Evolutionary conservation across 2,329 filamentous ascomycete species (phyloP), one percentile per base, ranked within the genome.

Genomic region (Cercospora berteroae): DNA sequence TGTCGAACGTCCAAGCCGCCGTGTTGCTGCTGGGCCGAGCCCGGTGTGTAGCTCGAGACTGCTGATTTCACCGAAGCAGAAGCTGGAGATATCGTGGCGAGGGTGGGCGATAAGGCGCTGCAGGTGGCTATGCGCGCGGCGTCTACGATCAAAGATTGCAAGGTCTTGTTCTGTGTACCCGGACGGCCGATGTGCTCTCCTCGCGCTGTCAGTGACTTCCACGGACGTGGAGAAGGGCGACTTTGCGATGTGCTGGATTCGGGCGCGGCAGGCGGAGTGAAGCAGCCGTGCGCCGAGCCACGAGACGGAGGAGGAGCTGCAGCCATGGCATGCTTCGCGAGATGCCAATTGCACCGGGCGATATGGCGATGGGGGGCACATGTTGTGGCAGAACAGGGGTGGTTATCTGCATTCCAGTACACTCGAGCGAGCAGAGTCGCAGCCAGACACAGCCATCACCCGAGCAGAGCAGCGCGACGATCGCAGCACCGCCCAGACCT

Each of bases 301-400:
- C 58, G 25, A 60, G 58, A 60, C n/a, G 39, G 31, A 18, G 33
- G 36, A 36, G 58, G 10, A 60, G 58, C 33, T 60, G 33, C 33
- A 42, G 36, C 23, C 58, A 60, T 60, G 31, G 39, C 52, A 57
- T 57, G 52, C 52, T 33, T 57, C 52, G 52, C 52, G n/a, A n/a
- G 25, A 29, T 57, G 52, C n/a, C 52, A 57, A n/a, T 57, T n/a
- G 52, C 13, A 23, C 20, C 12, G 8, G 42, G 10, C 42, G 44
- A 4, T 23, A 25, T 50, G 16, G 5, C 44, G 20, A 25, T 50
- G 12, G 18, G 44, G 9, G 20, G 12, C 3, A 2, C 44, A 50
- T 13, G 10, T 50, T 20, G 18, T 12, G 44, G 20, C 20, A 25
- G 20, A 25, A 23, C 44, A 50, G 13, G 44, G 18, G 42, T 20